Evolutionary conservation across 768 basidiomycete genomes (phyloP).

Genomic region (Collybia nuda): DNA sequence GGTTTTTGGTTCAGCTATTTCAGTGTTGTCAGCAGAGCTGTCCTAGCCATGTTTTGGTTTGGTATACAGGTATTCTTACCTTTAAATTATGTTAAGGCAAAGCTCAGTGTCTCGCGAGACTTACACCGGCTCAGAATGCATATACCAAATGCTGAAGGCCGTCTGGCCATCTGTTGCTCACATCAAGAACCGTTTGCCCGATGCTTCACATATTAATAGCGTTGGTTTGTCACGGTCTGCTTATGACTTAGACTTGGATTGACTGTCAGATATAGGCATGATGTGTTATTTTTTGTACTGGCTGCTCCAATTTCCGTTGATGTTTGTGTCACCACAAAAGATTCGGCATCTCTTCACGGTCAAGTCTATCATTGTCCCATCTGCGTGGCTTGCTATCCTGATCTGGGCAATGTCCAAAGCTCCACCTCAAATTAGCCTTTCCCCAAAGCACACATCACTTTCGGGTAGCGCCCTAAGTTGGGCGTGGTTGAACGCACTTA

Average conservation of each 20-base stretch:
- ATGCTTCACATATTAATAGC: conserved; percentile 60
- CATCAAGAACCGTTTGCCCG: conserved; percentile 64
- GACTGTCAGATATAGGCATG: conserved; percentile 45
- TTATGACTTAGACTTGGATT: background rate
- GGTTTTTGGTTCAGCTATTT: conserved; percentile 93
- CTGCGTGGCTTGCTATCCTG: conserved; percentile 68
- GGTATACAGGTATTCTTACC: conserved; percentile 55
- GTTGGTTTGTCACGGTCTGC: conserved; percentile 35
- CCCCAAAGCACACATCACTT: conserved; percentile 48
- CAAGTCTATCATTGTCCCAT: conserved; percentile 66
- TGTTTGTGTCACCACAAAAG: conserved; percentile 75
- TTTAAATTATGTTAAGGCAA: background rate
- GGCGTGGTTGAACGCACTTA: conserved; percentile 78
- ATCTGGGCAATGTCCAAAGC: conserved; percentile 79
- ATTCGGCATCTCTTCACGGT: conserved; percentile 75
- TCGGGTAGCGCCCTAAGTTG: conserved; percentile 60
- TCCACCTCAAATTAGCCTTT: conserved; percentile 60
- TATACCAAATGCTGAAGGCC: conserved; percentile 82
- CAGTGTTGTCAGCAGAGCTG: conserved; percentile 71
- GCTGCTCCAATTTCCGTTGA: conserved; percentile 73
- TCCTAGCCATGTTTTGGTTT: conserved; percentile 84
- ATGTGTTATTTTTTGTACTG: conserved; percentile 79
- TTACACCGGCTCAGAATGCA: conserved; percentile 66
- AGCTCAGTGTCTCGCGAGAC: conserved; percentile 28
- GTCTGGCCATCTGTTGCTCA: conserved; percentile 75